A percentile compares a stretch with the other conserved stretches of the same genome.
These are phyloP conservation scores for Carex arenaria DNA, from an alignment of 202 grass and related monocot species.

Conservation along the genomic window DNA sequence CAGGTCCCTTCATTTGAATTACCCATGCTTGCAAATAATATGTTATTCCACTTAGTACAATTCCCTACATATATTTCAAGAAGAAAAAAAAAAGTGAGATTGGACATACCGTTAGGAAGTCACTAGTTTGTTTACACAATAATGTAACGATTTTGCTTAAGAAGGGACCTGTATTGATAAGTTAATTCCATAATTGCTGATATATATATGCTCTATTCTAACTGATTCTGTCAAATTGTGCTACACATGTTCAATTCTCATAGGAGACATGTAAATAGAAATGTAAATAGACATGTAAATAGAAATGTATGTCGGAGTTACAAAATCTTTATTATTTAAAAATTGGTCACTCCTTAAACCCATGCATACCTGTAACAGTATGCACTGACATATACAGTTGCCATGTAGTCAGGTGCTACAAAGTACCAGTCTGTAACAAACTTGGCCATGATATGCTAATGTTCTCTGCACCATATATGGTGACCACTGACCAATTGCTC, in stretches of 20 bases:
- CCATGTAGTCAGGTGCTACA: neutral
- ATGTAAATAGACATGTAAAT: neutral
- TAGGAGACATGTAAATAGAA: neutral
- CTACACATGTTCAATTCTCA: neutral
- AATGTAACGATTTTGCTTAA: neutral
- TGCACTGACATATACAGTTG: neutral
- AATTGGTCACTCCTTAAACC: too few relatives aligned
- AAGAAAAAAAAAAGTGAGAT: neutral
- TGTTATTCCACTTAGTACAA: constrained; percentile 47
- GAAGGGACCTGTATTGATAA: too few relatives aligned
- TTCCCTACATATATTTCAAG: constrained; percentile 11
- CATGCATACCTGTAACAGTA: neutral
- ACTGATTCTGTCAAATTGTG: neutral
- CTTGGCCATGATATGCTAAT: neutral
- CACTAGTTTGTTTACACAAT: neutral
- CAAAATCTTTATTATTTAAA: too few relatives aligned
- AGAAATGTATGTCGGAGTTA: neutral
- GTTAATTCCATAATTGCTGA: neutral
- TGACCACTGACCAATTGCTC: neutral
- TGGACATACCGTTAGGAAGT: neutral
- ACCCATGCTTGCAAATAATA: constrained; percentile 75
- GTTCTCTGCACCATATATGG: neutral
- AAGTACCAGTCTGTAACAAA: too few relatives aligned
- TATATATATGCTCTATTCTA: neutral
- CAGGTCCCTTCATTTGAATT: constrained; percentile 50